Evolutionary conservation across 1,284 basidiomycete genomes (phyloP).

Genomic region (Naganishia sp.): DNA sequence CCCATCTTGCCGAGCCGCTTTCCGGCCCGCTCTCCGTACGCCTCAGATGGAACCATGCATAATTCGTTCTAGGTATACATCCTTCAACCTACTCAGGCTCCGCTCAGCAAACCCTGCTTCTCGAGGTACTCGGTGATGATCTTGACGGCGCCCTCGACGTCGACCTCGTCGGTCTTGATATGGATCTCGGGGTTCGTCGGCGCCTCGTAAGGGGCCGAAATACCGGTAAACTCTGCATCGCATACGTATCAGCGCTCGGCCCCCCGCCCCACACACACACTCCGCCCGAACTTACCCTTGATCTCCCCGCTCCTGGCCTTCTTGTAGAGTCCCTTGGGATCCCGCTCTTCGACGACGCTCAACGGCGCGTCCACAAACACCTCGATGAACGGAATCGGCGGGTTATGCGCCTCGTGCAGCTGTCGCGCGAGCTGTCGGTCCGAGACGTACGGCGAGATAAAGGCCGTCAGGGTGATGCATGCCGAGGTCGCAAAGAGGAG

Average conservation of each 20-base stretch:
- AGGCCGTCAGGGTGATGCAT: constrained; percentile 86
- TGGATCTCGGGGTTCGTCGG: constrained; percentile 86
- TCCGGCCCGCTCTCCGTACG: too few species aligned
- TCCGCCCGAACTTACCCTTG: constrained; percentile 65
- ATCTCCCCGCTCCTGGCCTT: constrained; percentile 95
- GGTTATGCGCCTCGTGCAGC: constrained; percentile 68
- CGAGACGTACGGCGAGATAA: constrained; percentile 94
- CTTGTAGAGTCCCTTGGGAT: constrained; percentile 98
- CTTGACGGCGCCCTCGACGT: constrained; percentile 76
- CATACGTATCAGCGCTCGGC: neutral
- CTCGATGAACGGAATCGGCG: constrained; percentile 78
- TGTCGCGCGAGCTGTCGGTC: constrained; percentile 83
- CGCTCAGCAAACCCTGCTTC: constrained; percentile 54
- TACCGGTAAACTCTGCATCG: constrained; percentile 86
- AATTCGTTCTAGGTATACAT: neutral
- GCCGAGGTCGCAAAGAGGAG: constrained; percentile 89
- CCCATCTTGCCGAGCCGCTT: too few species aligned
- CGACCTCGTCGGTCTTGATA: constrained; percentile 80
- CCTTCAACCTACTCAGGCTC: neutral
- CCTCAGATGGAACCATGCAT: neutral
- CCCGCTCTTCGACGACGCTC: constrained; percentile 81
- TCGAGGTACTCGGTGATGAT: constrained; percentile 80
- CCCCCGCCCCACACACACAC: neutral
- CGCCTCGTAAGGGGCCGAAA: constrained; percentile 95
- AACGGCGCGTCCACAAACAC: constrained; percentile 94